Conservation (phyloP, 1,284 basidiomycete genomes). For the Rhodotorula glutinis region DNA sequence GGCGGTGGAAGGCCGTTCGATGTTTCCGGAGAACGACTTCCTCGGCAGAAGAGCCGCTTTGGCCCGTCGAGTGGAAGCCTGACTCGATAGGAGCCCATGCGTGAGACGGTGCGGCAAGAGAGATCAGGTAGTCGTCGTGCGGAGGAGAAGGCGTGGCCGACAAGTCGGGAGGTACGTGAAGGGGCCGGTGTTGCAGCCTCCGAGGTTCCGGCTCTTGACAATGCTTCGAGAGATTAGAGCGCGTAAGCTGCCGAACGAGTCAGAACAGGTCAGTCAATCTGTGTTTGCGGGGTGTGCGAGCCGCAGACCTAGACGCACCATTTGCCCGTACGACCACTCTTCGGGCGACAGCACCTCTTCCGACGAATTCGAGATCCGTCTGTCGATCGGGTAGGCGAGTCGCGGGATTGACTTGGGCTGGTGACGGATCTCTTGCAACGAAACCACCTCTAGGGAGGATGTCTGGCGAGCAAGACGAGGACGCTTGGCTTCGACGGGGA, state of each 20-base stretch:
- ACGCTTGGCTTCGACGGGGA: background rate
- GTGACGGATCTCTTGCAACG: slow-evolving; percentile 5
- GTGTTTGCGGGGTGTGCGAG: background rate
- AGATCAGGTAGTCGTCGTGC: slow-evolving; percentile 37
- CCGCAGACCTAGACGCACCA: background rate
- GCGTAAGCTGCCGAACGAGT: slow-evolving; percentile 12
- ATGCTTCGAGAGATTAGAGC: slow-evolving; percentile 19
- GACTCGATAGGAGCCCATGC: slow-evolving; percentile 28
- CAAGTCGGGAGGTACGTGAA: background rate
- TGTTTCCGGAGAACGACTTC: background rate
- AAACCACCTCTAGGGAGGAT: slow-evolving; percentile 1
- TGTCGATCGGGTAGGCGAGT: background rate
- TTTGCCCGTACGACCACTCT: background rate
- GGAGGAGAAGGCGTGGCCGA: slow-evolving; percentile 15
- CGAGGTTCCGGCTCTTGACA: no score
- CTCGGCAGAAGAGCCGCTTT: background rate
- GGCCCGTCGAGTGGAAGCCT: slow-evolving; percentile 1
- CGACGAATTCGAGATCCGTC: background rate
- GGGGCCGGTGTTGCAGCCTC: background rate
- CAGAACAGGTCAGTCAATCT: background rate
- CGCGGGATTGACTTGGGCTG: background rate
- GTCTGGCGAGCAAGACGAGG: background rate
- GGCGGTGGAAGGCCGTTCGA: background rate
- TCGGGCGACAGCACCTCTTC: background rate
- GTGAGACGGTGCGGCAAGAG: slow-evolving; percentile 29